Evolutionary conservation across 257 asterid genomes (phyloP), one percentile per base, ranked within the genome.

Genomic region (Solanum chiquidenum): DNA sequence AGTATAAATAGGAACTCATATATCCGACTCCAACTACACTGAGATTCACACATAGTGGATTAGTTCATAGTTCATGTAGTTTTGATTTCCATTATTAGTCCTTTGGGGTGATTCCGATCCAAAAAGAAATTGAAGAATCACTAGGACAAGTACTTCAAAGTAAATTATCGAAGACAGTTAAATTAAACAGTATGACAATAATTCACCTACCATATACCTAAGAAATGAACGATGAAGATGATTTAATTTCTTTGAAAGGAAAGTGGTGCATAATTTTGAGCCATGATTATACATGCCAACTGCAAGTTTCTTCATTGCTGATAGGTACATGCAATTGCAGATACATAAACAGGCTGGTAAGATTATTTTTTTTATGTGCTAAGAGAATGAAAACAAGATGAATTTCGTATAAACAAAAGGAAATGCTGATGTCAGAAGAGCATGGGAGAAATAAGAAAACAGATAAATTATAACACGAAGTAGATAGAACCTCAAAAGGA

Each of bases 401-500:
- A 40, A 31, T 77, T 25, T 42, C 9, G 25, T 44, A 25, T 77
- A 44, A 40, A 77, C 37, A 5, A 42, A 40, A 42, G 84, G n/a
- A 44, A 44, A 79, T 44, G 38, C 27, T 27, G 66, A 46, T 71
- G 80, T 29, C 83, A 46, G 72, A 23, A 71, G 46, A 10, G 38
- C 52, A 66, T 85, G 62, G 66, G 66, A 66, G 58, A 85, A 40
- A 58, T 35, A 84, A n/a, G 52, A 38, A 35, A 37, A n/a, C 60
- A 9, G 14, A 69, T 27, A 69, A 66, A 86, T 9, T 79, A 71
- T 35, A 74, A 49, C n/a, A 13, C 7, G 52, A 83, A 25, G 46
- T 73, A 44, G 80, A 88, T 71, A 93, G 13, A 76, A 79, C 98
- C 98, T 96, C 98, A 83, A 89, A 96, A 25, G 98, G 98, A 88